A percentile compares a stretch with the other conserved stretches of the same genome.
Evolutionary conservation across 805 yeast species (phyloP).

Genomic region (Maudiozyma bulderi): DNA sequence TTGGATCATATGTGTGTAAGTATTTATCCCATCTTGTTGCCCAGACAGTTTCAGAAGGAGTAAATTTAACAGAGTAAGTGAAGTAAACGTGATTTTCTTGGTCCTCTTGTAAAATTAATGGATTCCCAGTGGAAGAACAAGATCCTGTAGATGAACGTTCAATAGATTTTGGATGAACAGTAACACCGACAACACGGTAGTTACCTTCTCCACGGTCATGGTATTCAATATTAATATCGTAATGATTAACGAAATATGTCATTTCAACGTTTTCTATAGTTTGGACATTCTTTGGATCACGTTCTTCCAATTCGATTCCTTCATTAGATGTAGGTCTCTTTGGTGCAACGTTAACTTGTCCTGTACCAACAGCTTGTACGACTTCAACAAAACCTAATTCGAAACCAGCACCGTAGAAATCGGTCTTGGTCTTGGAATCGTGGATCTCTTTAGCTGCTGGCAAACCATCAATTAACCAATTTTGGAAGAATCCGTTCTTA

Average conservation of each 20-base stretch:
- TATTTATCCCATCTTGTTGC: slow-evolving; percentile 99
- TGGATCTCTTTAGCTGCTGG: slow-evolving; percentile 69
- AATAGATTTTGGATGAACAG: slow-evolving; percentile 61
- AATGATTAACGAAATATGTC: slow-evolving; percentile 73
- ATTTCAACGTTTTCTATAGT: slow-evolving; percentile 22
- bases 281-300: slow-evolving; percentile 12
- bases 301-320: slow-evolving; percentile 10
- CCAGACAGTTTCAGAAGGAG: slow-evolving; percentile 70
- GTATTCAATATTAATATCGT: slow-evolving; percentile 68
- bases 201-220: slow-evolving; percentile 60
- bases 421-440: slow-evolving; percentile 49
- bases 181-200: slow-evolving; percentile 85
- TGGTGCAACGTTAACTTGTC: not conserved
- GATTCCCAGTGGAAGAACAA: slow-evolving; percentile 26
- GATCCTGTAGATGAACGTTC: slow-evolving; percentile 33
- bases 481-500: slow-evolving; percentile 73
- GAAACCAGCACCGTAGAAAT: slow-evolving; percentile 74
- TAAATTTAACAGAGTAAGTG: slow-evolving; percentile 77
- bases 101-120: slow-evolving; percentile 42
- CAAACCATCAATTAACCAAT: slow-evolving; percentile 91
- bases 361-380: slow-evolving; percentile 15
- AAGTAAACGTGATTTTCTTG: slow-evolving; percentile 52
- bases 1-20: slow-evolving; percentile 82
- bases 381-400: slow-evolving; percentile 64
- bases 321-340: slow-evolving; percentile 3